Evolutionary conservation across 2,329 filamentous ascomycete genomes (phyloP).

Genomic region (Calonectria pseudoreteaudii): DNA sequence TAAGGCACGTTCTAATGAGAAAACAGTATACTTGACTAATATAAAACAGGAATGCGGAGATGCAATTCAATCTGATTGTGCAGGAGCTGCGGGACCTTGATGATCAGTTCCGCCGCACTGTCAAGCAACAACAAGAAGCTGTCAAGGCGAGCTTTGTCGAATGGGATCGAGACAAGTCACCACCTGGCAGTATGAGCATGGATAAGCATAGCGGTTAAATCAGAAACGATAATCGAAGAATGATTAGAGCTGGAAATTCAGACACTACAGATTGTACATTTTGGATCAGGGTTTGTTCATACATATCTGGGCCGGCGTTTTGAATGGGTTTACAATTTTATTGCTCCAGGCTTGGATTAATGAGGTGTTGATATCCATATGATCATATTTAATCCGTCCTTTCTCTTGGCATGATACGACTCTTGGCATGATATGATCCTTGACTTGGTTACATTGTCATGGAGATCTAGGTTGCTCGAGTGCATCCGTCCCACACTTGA

Average conservation of each 20-base stretch:
- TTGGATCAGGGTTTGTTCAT: background rate
- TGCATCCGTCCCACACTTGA: background rate
- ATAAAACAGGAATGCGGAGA: background rate
- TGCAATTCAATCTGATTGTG: background rate
- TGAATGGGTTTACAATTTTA: background rate
- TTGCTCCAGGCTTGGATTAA: too few relatives aligned
- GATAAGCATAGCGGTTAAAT: too few relatives aligned
- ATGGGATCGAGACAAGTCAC: background rate
- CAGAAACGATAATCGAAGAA: too few relatives aligned
- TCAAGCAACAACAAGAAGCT: background rate
- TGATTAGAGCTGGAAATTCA: background rate
- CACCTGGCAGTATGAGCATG: background rate
- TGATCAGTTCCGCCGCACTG: background rate
- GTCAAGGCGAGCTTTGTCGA: background rate
- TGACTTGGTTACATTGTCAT: background rate
- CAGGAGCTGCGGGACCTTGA: background rate
- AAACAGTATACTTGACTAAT: background rate
- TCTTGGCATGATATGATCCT: too few relatives aligned
- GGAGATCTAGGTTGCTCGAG: background rate
- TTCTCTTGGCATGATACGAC: too few relatives aligned
- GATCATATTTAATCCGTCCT: too few relatives aligned
- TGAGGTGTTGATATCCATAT: too few relatives aligned
- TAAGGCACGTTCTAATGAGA: background rate
- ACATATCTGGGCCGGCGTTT: background rate
- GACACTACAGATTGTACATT: background rate